Conservation (phyloP, 1,284 basidiomycete species). For the Coriolopsis trogii region DNA sequence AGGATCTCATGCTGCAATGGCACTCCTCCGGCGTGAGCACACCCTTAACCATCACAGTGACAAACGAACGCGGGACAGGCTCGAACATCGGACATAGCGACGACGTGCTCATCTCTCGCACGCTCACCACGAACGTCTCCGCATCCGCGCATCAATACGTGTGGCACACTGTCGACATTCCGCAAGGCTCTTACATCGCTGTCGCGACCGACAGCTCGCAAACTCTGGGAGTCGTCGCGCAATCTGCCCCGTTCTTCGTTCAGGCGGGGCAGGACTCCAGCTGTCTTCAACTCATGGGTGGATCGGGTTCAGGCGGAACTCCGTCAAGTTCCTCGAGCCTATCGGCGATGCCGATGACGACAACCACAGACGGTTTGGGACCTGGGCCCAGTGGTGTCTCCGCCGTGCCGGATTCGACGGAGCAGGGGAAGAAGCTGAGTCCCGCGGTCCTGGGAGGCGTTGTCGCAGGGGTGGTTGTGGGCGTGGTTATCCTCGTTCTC, state of each 20-base stretch:
- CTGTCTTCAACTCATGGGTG: constrained; percentile 3
- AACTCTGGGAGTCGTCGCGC: constrained; percentile 13
- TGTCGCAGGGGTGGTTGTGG: constrained; percentile 26
- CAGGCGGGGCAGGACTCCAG: constrained; percentile 12
- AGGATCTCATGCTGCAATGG: constrained; percentile 25
- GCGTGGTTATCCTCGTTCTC: constrained; percentile 26
- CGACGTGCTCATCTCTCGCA: constrained; percentile 21
- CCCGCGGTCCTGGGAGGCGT: constrained; percentile 30
- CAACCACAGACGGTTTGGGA: too few species aligned
- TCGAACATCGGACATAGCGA: not conserved
- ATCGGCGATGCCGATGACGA: not conserved
- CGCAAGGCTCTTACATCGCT: constrained; percentile 27
- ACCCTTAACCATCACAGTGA: constrained; percentile 29
- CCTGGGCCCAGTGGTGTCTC: too few species aligned
- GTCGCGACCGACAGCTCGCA: constrained; percentile 26
- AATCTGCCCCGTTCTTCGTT: constrained; percentile 31
- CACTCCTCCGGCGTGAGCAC: constrained; percentile 7
- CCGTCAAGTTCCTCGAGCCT: too few species aligned
- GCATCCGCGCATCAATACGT: constrained; percentile 17
- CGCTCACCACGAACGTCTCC: constrained; percentile 23
- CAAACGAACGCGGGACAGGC: constrained; percentile 21
- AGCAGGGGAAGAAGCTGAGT: constrained; percentile 20
- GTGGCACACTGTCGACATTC: constrained; percentile 31
- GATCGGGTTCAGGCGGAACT: too few species aligned
- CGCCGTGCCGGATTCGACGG: not conserved